phyloP scores from a whole-genome alignment of 192 early-diverging fungal genomes.

The Coemansia sp. region DNA sequence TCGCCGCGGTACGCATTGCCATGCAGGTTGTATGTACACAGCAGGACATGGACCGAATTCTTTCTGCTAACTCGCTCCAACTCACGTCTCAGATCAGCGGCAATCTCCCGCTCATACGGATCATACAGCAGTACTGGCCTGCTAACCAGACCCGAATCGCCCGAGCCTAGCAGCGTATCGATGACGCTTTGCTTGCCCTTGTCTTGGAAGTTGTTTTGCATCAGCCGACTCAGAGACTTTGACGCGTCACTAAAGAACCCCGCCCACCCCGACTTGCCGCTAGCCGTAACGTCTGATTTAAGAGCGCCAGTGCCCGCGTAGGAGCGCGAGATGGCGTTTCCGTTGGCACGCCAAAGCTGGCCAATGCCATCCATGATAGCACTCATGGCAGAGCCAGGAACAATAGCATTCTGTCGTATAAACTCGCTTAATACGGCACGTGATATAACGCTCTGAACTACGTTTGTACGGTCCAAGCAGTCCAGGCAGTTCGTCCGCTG shows the following conservation, averaged over 20 bases:
- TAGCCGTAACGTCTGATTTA: constrained; percentile 83
- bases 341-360: constrained; percentile 82
- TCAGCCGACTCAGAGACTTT: constrained; percentile 89
- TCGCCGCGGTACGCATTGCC: constrained; percentile 70
- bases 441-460: constrained; percentile 80
- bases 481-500: constrained; percentile 94
- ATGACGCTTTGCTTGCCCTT: constrained; percentile 91
- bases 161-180: constrained; percentile 74
- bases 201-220: constrained; percentile 96
- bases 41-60: constrained; percentile 63
- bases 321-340: constrained; percentile 85
- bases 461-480: constrained; percentile 84
- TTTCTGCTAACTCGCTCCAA: constrained; percentile 31
- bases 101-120: constrained; percentile 34
- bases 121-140: constrained; percentile 44
- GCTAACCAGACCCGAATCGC: constrained; percentile 34
- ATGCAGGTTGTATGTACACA: constrained; percentile 93
- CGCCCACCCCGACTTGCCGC: constrained; percentile 69
- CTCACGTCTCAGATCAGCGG: constrained; percentile 22
- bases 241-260: constrained; percentile 89
- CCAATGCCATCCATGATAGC: constrained; percentile 53
- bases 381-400: constrained; percentile 10
- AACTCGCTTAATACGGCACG: constrained; percentile 51
- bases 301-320: constrained; percentile 98
- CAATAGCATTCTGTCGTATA: constrained; percentile 33